Evolutionary conservation across 1,139 yeast species (phyloP).

Genomic region (Waltiozyma sp.): DNA sequence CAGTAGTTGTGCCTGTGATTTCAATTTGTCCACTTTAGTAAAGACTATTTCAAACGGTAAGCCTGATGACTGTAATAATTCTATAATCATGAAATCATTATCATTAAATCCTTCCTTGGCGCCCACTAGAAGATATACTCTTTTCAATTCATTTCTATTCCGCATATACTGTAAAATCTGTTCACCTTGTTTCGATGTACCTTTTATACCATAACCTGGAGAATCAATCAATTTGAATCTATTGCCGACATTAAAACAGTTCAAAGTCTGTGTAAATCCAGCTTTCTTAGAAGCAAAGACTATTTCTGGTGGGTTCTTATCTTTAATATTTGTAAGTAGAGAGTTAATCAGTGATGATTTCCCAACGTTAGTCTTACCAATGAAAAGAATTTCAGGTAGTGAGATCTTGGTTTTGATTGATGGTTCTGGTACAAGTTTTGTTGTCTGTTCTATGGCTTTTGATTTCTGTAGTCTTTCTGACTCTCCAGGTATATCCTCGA

Average conservation of each 20-base stretch:
- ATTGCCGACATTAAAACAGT: slow-evolving; percentile 58
- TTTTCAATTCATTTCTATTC: slow-evolving; percentile 39
- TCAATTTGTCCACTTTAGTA: slow-evolving; percentile 60
- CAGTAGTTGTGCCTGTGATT: slow-evolving; percentile 14
- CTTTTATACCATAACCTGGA: slow-evolving; percentile 78
- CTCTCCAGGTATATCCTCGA: slow-evolving; percentile 40
- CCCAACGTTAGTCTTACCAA: slow-evolving; percentile 81
- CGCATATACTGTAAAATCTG: slow-evolving; percentile 52
- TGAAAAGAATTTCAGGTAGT: slow-evolving; percentile 57
- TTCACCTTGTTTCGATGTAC: slow-evolving; percentile 52
- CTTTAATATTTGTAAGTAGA: slow-evolving; percentile 27
- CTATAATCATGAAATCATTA: slow-evolving; percentile 44
- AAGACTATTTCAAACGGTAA: slow-evolving; percentile 63
- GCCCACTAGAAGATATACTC: slow-evolving; percentile 53
- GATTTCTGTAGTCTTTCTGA: slow-evolving; percentile 1
- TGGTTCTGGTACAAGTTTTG: not conserved
- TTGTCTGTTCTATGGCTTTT: not conserved
- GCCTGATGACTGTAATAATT: slow-evolving; percentile 40
- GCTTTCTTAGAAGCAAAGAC: slow-evolving; percentile 53
- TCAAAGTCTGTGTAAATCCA: slow-evolving; percentile 70
- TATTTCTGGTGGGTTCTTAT: slow-evolving; percentile 24
- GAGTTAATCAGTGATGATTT: slow-evolving; percentile 67
- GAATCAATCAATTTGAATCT: slow-evolving; percentile 61
- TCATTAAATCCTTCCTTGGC: slow-evolving; percentile 43
- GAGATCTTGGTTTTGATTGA: not conserved